Conservation (phyloP, 129 eudicot species). For the Gnaphalium uliginosum region DNA sequence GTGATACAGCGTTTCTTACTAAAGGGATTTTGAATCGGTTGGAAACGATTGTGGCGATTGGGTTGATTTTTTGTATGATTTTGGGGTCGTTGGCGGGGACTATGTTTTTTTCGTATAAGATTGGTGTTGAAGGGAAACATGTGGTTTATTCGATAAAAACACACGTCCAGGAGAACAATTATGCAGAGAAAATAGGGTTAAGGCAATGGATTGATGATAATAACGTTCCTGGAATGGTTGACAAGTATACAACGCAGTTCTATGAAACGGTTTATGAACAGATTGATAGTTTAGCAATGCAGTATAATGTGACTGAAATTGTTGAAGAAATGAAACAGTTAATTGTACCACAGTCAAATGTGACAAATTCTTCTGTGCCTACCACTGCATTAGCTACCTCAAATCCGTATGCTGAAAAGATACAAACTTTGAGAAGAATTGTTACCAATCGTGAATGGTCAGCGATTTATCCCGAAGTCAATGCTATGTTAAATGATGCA, state of each 20-base stretch:
- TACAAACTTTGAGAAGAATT: constrained; percentile 58
- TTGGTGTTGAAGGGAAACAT: constrained; percentile 86
- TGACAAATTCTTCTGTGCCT: constrained; percentile 38
- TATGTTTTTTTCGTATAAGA: constrained; percentile 78
- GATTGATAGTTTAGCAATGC: constrained; percentile 77
- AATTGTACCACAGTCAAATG: constrained; percentile 28
- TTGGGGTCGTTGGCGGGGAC: constrained; percentile 64
- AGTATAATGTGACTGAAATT: constrained; percentile 83
- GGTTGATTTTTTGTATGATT: constrained; percentile 73
- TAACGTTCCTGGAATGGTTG: constrained; percentile 87
- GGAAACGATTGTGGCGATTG: constrained; percentile 82
- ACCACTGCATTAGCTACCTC: constrained; percentile 55
- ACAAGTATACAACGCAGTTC: constrained; percentile 60
- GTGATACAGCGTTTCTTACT: constrained; percentile 58
- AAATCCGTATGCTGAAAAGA: constrained; percentile 65
- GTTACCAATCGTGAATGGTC: constrained; percentile 77
- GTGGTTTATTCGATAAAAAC: constrained; percentile 78
- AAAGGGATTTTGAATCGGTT: constrained; percentile 59
- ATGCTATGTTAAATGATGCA: constrained; percentile 58
- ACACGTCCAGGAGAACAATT: constrained; percentile 78
- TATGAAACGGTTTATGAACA: constrained; percentile 79
- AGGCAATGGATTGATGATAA: constrained; percentile 93
- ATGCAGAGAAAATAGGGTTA: constrained; percentile 79
- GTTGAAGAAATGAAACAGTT: constrained; percentile 59
- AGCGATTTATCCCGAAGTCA: constrained; percentile 68